Evolutionary conservation across 2,329 filamentous ascomycete species (phyloP).

Genomic region (Venturia aucupariae): DNA sequence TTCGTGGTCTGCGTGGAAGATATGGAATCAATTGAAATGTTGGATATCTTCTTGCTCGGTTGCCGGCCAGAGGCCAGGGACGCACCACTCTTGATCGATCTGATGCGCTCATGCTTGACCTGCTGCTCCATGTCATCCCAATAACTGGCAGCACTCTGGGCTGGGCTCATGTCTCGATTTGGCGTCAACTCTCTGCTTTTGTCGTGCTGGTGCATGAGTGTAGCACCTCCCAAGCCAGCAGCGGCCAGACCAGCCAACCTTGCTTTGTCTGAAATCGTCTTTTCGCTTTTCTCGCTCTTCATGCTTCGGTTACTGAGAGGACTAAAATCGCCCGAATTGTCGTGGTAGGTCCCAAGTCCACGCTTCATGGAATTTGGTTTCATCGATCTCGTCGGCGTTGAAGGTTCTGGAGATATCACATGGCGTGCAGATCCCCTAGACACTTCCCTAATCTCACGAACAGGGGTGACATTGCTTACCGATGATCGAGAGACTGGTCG

Average conservation of each 20-base stretch:
- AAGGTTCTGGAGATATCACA: constrained; percentile 50
- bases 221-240: constrained; percentile 27
- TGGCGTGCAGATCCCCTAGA: constrained; percentile 45
- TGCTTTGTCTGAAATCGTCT: constrained; percentile 34
- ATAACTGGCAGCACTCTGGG: constrained; percentile 86
- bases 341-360: constrained; percentile 58
- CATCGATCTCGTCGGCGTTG: constrained; percentile 51
- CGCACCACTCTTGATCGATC: constrained; percentile 35
- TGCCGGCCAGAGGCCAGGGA: constrained; percentile 56
- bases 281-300: constrained; percentile 29
- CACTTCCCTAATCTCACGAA: constrained; percentile 46
- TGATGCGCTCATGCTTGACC: constrained; percentile 19
- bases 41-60: constrained; percentile 41
- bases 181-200: not conserved
- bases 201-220: not conserved
- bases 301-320: constrained; percentile 27
- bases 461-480: constrained; percentile 45
- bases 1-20: constrained; percentile 51
- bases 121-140: constrained; percentile 20
- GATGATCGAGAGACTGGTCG: constrained; percentile 58
- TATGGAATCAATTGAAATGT: constrained; percentile 49
- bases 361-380: constrained; percentile 42
- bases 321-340: constrained; percentile 44
- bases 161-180: constrained; percentile 67
- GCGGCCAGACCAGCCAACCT: constrained; percentile 29